Percentiles rank a stretch among this genome's conserved stretches.
Conservation (phyloP, 768 basidiomycete species). For the Leccinum uliginosum region DNA sequence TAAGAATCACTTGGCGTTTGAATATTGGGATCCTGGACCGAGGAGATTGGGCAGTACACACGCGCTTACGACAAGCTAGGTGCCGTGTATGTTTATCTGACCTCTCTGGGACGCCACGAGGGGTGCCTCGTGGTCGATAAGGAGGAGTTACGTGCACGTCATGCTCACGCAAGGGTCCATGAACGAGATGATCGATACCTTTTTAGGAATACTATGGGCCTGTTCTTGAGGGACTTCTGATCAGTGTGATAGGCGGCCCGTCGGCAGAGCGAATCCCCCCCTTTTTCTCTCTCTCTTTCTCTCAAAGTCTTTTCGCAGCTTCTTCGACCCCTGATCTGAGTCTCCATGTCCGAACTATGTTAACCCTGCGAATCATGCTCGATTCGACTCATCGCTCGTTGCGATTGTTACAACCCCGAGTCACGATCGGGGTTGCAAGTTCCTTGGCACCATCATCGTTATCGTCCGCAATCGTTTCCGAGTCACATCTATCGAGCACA, state of each 20-base stretch:
- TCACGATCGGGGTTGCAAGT: not conserved
- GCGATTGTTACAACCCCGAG: not conserved
- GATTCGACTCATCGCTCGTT: not conserved
- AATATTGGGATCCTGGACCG: not conserved
- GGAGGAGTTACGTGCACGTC: not conserved
- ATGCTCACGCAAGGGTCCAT: not conserved
- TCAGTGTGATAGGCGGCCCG: not conserved
- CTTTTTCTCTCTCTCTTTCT: not conserved
- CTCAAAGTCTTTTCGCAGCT: not conserved
- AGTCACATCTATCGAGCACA: not conserved
- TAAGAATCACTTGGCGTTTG: not conserved
- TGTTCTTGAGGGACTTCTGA: not conserved
- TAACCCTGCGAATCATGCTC: not conserved
- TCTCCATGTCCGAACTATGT: not conserved
- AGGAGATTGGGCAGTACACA: not conserved
- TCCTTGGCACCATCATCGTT: not conserved
- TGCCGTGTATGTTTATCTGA: not conserved
- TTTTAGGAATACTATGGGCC: not conserved
- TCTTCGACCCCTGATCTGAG: not conserved
- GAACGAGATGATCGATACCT: not conserved
- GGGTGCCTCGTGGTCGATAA: not conserved
- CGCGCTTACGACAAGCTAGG: not conserved
- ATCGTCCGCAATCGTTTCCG: not conserved
- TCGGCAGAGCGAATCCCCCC: not conserved
- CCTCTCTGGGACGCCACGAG: not conserved